These are phyloP conservation scores for Solanum bulbocastanum DNA, from an alignment of 257 asterid genomes.

Conservation along the genomic window DNA sequence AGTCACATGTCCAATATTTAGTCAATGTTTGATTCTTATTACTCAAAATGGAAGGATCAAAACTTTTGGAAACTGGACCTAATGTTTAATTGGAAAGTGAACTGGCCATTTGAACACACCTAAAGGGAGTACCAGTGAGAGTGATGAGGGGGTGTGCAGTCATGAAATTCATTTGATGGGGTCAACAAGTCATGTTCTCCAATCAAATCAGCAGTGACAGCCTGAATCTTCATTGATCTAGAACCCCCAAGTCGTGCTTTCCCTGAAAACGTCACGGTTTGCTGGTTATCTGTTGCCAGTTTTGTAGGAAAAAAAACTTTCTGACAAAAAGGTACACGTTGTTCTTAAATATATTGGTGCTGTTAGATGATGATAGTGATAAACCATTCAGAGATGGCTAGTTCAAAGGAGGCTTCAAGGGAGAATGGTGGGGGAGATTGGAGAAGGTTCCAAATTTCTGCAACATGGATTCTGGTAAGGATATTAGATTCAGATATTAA, in stretches of 20 bases:
- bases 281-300: background rate
- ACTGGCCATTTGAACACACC: background rate
- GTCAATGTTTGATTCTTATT: background rate
- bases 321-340: background rate
- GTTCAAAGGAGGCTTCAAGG: background rate
- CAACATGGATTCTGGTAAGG: background rate
- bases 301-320: background rate
- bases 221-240: background rate
- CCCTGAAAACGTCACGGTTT: background rate
- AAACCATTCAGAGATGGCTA: background rate
- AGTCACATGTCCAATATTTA: background rate
- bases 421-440: background rate
- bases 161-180: background rate
- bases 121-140: background rate
- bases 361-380: background rate
- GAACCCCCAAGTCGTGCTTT: background rate
- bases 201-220: background rate
- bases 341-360: background rate
- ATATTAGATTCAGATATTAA: background rate
- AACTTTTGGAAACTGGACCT: background rate
- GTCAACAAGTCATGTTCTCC: background rate
- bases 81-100: background rate
- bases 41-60: background rate
- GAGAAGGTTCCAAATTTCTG: background rate
- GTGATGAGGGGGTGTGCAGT: background rate